phyloP scores from a whole-genome alignment of 768 basidiomycete genomes.

The Pholiota conissans region DNA sequence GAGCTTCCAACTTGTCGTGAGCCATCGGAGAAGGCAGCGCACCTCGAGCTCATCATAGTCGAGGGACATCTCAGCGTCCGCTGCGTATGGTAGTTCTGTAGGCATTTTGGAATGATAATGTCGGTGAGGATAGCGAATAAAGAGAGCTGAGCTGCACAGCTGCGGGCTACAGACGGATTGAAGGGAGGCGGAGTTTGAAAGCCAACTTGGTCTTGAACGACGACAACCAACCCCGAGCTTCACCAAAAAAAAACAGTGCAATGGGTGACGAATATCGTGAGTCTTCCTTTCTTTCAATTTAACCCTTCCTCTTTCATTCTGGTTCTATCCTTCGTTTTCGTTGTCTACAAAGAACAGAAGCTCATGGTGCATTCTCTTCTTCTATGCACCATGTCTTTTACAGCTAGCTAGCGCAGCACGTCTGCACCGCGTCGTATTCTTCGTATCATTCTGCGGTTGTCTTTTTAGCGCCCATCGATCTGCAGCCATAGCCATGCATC shows the following conservation, averaged over 20 bases:
- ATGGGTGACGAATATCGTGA: slow-evolving; percentile 59
- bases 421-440: slow-evolving; percentile 29
- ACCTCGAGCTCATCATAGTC: slow-evolving; percentile 92
- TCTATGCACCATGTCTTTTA: slow-evolving; percentile 54
- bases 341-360: slow-evolving; percentile 43
- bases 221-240: slow-evolving; percentile 8
- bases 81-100: slow-evolving; percentile 92
- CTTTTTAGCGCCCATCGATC: slow-evolving; percentile 9
- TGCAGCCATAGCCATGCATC: background rate
- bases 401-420: slow-evolving; percentile 65
- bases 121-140: slow-evolving; percentile 5
- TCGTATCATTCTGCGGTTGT: slow-evolving; percentile 16
- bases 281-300: slow-evolving; percentile 30
- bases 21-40: slow-evolving; percentile 10
- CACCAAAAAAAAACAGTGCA: slow-evolving; percentile 5
- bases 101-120: slow-evolving; percentile 41
- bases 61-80: slow-evolving; percentile 88
- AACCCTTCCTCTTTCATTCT: slow-evolving; percentile 17
- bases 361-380: slow-evolving; percentile 62
- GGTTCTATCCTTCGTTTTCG: slow-evolving; percentile 27
- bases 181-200: slow-evolving; percentile 39
- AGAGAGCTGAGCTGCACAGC: slow-evolving; percentile 5
- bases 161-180: slow-evolving; percentile 3
- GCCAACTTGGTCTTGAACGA: slow-evolving; percentile 17
- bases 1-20: background rate